Evolutionary conservation across 495 filamentous ascomycete genomes (phyloP).

Genomic region (Amniculicola lignicola): DNA sequence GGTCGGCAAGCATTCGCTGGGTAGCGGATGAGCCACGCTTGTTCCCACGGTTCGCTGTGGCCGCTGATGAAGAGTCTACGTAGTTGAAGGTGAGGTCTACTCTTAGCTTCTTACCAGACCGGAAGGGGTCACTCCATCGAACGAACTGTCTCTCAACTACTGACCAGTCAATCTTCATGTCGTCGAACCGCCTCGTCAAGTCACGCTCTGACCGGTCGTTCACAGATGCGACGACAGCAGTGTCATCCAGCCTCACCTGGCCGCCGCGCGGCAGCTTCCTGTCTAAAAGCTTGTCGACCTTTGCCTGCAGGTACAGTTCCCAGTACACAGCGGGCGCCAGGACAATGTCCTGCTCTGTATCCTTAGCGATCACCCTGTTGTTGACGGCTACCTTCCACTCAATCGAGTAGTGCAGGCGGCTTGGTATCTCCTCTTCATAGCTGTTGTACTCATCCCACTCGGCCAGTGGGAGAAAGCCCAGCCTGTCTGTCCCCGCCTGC

Average conservation of each 20-base stretch:
- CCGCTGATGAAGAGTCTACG: not conserved
- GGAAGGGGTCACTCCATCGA: conserved; percentile 1
- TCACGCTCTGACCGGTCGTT: conserved; percentile 15
- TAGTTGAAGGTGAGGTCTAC: conserved; percentile 13
- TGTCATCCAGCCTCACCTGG: conserved; percentile 1
- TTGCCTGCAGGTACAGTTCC: no score
- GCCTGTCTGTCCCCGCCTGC: no score
- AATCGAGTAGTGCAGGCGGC: conserved; percentile 43
- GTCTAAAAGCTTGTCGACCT: no score
- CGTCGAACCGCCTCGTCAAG: conserved; percentile 8
- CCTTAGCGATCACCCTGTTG: conserved; percentile 37
- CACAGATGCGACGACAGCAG: conserved; percentile 1
- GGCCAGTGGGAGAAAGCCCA: conserved; percentile 15
- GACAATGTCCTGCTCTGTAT: no score
- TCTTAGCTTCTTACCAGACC: conserved; percentile 1
- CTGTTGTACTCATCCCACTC: conserved; percentile 23
- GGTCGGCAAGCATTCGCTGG: no score
- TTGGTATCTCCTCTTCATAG: conserved; percentile 41
- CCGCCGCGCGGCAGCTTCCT: no score
- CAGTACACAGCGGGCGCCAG: no score
- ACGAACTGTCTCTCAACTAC: conserved; percentile 12
- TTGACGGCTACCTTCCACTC: conserved; percentile 42
- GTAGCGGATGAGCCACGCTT: no score
- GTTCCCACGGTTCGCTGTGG: no score
- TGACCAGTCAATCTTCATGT: conserved; percentile 6